phyloP scores from a whole-genome alignment of 1,139 yeast species.

The Groenewaldozyma sp. region DNA sequence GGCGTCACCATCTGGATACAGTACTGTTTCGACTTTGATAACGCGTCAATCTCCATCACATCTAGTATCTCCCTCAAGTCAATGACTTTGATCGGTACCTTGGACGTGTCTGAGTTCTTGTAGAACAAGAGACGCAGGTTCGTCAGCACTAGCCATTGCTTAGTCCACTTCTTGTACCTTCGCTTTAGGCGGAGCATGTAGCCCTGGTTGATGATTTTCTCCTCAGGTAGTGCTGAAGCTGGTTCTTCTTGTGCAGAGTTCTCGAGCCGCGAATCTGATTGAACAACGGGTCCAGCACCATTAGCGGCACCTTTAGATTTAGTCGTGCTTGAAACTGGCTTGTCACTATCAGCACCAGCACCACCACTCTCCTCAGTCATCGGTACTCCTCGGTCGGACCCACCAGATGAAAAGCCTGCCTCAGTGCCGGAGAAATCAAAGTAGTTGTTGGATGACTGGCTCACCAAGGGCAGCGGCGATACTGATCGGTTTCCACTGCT shows the following conservation, averaged over 20 bases:
- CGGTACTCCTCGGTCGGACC: conserved; percentile 7
- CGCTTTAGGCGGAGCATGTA: conserved; percentile 35
- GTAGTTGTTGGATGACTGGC: conserved; percentile 4
- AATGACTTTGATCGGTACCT: conserved; percentile 29
- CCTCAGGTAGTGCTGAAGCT: conserved; percentile 16
- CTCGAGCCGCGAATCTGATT: no score
- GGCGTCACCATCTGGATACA: conserved; percentile 45
- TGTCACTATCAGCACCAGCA: not conserved
- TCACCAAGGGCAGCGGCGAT: not conserved
- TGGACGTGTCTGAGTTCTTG: conserved; percentile 27
- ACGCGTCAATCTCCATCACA: conserved; percentile 45
- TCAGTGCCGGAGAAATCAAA: conserved; percentile 11
- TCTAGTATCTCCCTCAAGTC: conserved; percentile 37
- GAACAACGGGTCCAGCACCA: not conserved
- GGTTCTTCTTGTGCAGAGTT: conserved; percentile 1
- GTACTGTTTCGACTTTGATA: conserved; percentile 36
- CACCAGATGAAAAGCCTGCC: conserved; percentile 9
- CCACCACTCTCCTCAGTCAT: conserved; percentile 1
- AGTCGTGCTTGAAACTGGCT: not conserved
- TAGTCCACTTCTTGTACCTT: conserved; percentile 42
- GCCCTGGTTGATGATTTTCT: conserved; percentile 38
- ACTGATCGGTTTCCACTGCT: not conserved
- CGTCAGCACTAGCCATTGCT: conserved; percentile 38
- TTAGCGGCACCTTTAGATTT: not conserved
- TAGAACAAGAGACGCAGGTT: conserved; percentile 36